phyloP scores from a whole-genome alignment of 768 basidiomycete genomes.

The Botryobasidium botryosum region DNA sequence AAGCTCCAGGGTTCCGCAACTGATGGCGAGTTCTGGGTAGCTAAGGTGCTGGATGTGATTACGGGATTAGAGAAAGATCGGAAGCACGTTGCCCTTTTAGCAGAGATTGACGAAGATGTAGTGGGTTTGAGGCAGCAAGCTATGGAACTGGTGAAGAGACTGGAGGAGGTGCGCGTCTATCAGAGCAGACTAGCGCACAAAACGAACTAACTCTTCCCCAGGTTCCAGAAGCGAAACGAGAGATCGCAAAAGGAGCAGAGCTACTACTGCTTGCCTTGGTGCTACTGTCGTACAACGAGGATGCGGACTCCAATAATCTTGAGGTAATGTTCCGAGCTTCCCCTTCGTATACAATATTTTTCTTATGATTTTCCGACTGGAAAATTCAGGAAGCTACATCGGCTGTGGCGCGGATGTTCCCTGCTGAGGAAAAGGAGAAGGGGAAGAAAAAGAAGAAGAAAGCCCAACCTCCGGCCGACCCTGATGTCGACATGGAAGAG shows the following conservation, averaged over 20 bases:
- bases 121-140: conserved; percentile 30
- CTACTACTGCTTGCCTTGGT: conserved; percentile 54
- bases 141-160: conserved; percentile 15
- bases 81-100: conserved; percentile 38
- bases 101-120: conserved; percentile 29
- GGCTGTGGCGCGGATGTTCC: background rate
- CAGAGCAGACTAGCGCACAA: too few species aligned
- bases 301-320: conserved; percentile 33
- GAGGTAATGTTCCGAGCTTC: conserved; percentile 2
- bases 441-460: conserved; percentile 10
- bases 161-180: conserved; percentile 16
- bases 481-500: conserved; percentile 19
- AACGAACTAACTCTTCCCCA: conserved; percentile 10
- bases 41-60: conserved; percentile 33
- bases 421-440: background rate
- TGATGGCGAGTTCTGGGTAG: conserved; percentile 67
- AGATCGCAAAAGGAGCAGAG: conserved; percentile 49
- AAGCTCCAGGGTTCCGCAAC: conserved; percentile 46
- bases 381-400: background rate
- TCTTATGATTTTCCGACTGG: too few species aligned
- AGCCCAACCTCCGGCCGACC: conserved; percentile 13
- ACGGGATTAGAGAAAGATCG: conserved; percentile 37
- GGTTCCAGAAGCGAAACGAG: conserved; percentile 28
- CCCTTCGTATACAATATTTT: too few species aligned
- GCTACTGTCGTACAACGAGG: conserved; percentile 53